Percentiles rank a stretch among this genome's conserved stretches.
Conservation (phyloP, 1,284 basidiomycete species). For the Inonotus obliquus region DNA sequence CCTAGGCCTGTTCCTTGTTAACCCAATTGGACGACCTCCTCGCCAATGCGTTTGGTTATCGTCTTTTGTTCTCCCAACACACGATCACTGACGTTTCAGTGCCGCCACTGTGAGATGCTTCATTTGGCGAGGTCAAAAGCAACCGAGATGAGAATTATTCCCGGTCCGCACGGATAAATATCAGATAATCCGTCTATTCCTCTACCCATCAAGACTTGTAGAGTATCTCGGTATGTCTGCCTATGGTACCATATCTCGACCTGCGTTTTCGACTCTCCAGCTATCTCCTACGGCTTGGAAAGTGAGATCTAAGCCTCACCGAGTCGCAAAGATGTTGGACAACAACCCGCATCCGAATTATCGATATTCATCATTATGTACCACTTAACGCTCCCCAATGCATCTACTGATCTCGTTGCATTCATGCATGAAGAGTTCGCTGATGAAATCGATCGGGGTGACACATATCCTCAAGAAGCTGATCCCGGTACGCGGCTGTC, state of each 20-base stretch:
- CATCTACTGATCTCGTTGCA: conserved; percentile 5
- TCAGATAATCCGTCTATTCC: too few relatives aligned
- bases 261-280: not conserved
- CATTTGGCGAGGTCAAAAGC: too few relatives aligned
- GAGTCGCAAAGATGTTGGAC: too few relatives aligned
- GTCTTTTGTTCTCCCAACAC: too few relatives aligned
- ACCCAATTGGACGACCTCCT: too few relatives aligned
- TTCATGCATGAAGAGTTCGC: conserved; percentile 57
- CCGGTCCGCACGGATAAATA: too few relatives aligned
- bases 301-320: not conserved
- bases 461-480: conserved; percentile 80
- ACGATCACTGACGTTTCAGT: too few relatives aligned
- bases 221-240: conserved; percentile 8
- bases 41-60: too few relatives aligned
- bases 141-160: too few relatives aligned
- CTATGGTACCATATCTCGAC: conserved; percentile 1
- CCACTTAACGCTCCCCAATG: conserved; percentile 8
- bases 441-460: conserved; percentile 70
- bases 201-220: not conserved
- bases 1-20: too few relatives aligned
- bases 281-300: conserved; percentile 8
- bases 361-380: conserved; percentile 3
- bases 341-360: too few relatives aligned
- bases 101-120: too few relatives aligned
- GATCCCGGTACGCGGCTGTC: conserved; percentile 38